Evolutionary conservation across 1,139 yeast species (phyloP), one percentile per base, ranked within the genome.

Genomic region (Nakaseomyces bracarensis): DNA sequence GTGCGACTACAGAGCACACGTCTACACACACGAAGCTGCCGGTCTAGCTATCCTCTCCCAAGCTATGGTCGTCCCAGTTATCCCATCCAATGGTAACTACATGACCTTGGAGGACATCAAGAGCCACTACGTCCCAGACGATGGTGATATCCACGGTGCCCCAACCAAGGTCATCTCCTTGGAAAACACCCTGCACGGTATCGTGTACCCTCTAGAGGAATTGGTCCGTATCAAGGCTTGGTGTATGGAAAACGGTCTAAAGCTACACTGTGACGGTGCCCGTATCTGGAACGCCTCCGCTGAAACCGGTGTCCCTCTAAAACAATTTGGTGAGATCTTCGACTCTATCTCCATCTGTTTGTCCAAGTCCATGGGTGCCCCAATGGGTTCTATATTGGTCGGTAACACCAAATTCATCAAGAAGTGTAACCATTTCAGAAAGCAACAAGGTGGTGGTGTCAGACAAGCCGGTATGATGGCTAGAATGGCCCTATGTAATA

Each of bases 361-460:
- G 48, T 84, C 95, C 42, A 89, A 89, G 66, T 83, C 95, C 3
- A 71, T 89, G 55, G 96, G 96, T 48, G 96, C 97, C 1, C 97
- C 97, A 45, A 78, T 87, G 57, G 97, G 97, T 4, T 83, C 95
- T 15, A 77, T 89, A 3, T 70, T 89, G 40, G 96, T 87, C 45
- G 93, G 95, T 39, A 69, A 72, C 41, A 53, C 64, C 15, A 68
- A 68, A 43, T 72, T 80, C 51, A 80, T 87, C 51, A 68, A 70
- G 54, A 80, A 78, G 58, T 89, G 94, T 36, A 80, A 79, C 58
- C 95, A 89, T 68, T 82, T 87, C 68, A 81, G 85, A 57, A 89
- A 89, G 64, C 96, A 89, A 66, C 79, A 79, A 57, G 97, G 97
- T 56, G 97, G 97, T 54, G 96, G 96, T 49, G 77, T 89, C 49